Base-by-base conservation (phyloP, 345 rosid species). In the Salix udensis region DNA sequence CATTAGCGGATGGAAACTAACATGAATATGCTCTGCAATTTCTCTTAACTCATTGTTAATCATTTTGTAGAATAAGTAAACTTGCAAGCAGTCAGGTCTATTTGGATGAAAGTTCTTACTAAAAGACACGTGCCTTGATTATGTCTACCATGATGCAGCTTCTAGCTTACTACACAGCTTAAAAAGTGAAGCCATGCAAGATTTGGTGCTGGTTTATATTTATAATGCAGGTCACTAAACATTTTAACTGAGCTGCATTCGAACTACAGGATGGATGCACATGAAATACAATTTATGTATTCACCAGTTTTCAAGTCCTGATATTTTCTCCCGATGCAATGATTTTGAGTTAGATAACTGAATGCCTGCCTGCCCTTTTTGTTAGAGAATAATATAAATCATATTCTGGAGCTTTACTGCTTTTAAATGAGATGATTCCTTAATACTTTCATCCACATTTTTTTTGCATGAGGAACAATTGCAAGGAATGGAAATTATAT, bases 401-500 rank as follows among this genome's bases (percentile, higher is more conserved):
- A 34, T 34, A 34, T 34, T 34, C 36, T 4, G 5, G 36, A 34
- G 36, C 2, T 34, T 34, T 34, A 0, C 36, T 2, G 36, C 1
- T 34, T 34, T 34, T 34, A 34, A 1, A 2, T 34, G 36, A 34
- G 5, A 34, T 34, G 36, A 0, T 34, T 34, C 0, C 0, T 34
- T 4, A 34, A 34, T 34, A 34, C 4, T 40, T 40, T 40, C 10
- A 40, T 40, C 44, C 44, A 40, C 11, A 10, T 12, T 42, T 2
- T 2, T 42, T 42, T 42, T 42, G 46, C 46, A 42, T 0, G 46
- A 42, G 13, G 46, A 42, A 11, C 46, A 42, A 10, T 42, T 42
- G 46, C 4, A 42, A 36, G 28, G 15, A 26, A 34, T 24, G 19
- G n/a, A 31, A 74, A 46, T 76, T 62, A n/a, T 46, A 74, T 84